Percentiles rank a stretch among this genome's conserved stretches.
These are phyloP conservation scores for Asterionellopsis glacialis DNA, from an alignment of 108 stramenopile genomes.

Conservation along the genomic window DNA sequence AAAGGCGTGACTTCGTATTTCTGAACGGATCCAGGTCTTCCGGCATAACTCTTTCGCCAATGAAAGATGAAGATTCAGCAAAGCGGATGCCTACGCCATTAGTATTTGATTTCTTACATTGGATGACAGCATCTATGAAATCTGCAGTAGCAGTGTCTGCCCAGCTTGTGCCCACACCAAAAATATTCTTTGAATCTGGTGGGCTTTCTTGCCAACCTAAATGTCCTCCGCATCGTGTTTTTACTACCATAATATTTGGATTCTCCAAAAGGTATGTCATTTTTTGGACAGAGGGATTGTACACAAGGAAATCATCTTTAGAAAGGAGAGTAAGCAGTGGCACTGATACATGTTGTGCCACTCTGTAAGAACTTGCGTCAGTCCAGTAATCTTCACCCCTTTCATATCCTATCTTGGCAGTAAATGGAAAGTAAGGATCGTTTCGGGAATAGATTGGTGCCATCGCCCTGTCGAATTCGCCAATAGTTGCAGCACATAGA, in stretches of 20 bases:
- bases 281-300: slow-evolving; percentile 38
- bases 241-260: slow-evolving; percentile 78
- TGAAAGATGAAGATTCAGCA: too few species aligned
- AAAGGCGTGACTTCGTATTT: too few species aligned
- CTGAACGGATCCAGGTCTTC: too few species aligned
- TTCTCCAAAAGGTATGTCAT: slow-evolving; percentile 65
- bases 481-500: slow-evolving; percentile 51
- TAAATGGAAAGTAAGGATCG: slow-evolving; percentile 60
- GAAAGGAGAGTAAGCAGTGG: slow-evolving; percentile 72
- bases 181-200: slow-evolving; percentile 19
- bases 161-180: slow-evolving; percentile 68
- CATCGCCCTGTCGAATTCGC: slow-evolving; percentile 51
- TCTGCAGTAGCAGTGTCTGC: slow-evolving; percentile 75
- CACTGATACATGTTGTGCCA: slow-evolving; percentile 64
- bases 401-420: slow-evolving; percentile 51
- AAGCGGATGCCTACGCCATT: too few species aligned
- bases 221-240: slow-evolving; percentile 83
- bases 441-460: slow-evolving; percentile 66
- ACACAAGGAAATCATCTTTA: slow-evolving; percentile 75
- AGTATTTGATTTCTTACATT: too few species aligned
- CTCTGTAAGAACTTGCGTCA: slow-evolving; percentile 63
- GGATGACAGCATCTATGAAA: slow-evolving; percentile 73
- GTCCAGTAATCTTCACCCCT: slow-evolving; percentile 67
- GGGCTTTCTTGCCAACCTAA: slow-evolving; percentile 84
- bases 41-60: too few species aligned